Evolutionary conservation across 306 rosid species (phyloP).

Genomic region (Hippophae gyantsensis): DNA sequence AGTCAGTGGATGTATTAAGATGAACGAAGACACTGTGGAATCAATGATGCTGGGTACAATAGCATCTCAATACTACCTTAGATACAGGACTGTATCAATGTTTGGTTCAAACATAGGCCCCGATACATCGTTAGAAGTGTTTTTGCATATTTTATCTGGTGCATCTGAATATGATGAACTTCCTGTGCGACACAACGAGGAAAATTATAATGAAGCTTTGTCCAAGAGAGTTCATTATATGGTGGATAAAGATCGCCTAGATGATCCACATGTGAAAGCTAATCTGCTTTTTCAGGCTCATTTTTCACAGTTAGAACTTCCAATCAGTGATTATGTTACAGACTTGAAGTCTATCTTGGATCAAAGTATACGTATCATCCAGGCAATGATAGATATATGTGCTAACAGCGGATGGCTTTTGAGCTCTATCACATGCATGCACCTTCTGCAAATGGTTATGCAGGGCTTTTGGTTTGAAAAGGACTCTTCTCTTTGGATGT

Average conservation of each 20-base stretch:
- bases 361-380: constrained; percentile 91
- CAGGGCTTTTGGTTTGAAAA: constrained; percentile 89
- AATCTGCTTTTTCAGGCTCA: constrained; percentile 93
- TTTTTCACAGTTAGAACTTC: constrained; percentile 85
- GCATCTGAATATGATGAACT: constrained; percentile 90
- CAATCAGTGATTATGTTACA: constrained; percentile 82
- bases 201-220: constrained; percentile 69
- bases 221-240: constrained; percentile 65
- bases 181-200: constrained; percentile 98
- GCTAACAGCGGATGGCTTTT: constrained; percentile 96
- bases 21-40: constrained; percentile 61
- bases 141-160: constrained; percentile 79
- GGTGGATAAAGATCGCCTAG: constrained; percentile 74
- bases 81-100: constrained; percentile 87
- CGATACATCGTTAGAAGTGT: constrained; percentile 87
- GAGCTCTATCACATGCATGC: constrained; percentile 86
- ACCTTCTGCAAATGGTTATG: constrained; percentile 93
- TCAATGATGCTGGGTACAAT: constrained; percentile 81
- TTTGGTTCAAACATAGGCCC: constrained; percentile 89
- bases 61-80: constrained; percentile 92
- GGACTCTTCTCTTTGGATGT: constrained; percentile 85
- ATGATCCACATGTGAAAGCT: constrained; percentile 88
- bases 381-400: constrained; percentile 98
- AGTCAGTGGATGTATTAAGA: constrained; percentile 91
- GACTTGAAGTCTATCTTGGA: constrained; percentile 93